A percentile compares a stretch with the other conserved stretches of the same genome.
Evolutionary conservation across 2,329 filamentous ascomycete species (phyloP).

Genomic region (Pseudogymnoascus sp.): DNA sequence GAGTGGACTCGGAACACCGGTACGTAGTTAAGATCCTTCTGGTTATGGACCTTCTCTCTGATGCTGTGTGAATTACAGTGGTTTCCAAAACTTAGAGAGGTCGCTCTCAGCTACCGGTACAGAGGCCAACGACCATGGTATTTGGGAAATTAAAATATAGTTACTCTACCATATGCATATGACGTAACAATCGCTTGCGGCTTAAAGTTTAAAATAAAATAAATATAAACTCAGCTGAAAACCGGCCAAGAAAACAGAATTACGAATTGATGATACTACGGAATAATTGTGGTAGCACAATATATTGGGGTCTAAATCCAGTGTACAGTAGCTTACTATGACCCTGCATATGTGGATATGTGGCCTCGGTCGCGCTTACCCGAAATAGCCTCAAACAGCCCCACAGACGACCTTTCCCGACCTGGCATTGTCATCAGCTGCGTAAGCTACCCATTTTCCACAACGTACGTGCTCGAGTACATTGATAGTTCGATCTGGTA

Average conservation of each 20-base stretch:
- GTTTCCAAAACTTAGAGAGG: not conserved
- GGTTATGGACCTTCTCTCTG: not conserved
- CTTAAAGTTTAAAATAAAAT: not conserved
- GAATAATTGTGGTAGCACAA: not conserved
- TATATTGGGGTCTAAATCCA: not conserved
- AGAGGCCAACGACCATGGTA: not conserved
- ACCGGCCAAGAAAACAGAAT: not conserved
- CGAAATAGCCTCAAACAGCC: not conserved
- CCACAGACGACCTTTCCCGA: not conserved
- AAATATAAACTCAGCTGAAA: not conserved
- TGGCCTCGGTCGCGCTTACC: not conserved
- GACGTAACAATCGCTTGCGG: not conserved
- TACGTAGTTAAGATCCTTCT: slow-evolving; percentile 22
- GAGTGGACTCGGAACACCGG: slow-evolving; percentile 32
- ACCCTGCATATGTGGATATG: slow-evolving; percentile 2
- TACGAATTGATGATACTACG: not conserved
- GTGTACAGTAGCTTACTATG: not conserved
- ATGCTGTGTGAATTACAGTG: not conserved
- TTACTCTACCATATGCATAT: not conserved
- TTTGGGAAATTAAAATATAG: not conserved
- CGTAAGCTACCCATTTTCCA: not conserved
- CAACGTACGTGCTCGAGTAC: not conserved
- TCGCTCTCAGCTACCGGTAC: not conserved
- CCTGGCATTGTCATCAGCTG: not conserved
- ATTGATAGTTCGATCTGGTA: not conserved